Percentiles rank a stretch among this genome's conserved stretches.
These are phyloP conservation scores for Boletus rex-veris DNA, from an alignment of 768 basidiomycete species.

Conservation along the genomic window DNA sequence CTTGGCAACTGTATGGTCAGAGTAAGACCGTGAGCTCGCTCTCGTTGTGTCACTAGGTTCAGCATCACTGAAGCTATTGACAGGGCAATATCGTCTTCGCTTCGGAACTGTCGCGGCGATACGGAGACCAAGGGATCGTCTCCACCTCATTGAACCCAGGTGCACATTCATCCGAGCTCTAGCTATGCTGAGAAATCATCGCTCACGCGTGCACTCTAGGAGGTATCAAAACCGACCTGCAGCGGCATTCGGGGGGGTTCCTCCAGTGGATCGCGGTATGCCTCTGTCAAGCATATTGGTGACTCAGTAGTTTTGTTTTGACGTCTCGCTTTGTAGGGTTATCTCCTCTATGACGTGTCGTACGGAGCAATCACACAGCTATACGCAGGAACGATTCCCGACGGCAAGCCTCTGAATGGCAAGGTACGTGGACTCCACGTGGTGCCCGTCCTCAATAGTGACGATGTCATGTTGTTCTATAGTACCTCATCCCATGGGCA, in stretches of 20 bases:
- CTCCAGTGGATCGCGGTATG: conserved; percentile 14
- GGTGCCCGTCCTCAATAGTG: neutral
- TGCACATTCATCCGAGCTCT: neutral
- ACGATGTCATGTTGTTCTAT: conserved; percentile 10
- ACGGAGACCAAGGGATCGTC: conserved; percentile 45
- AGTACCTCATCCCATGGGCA: too few species aligned
- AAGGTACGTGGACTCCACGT: conserved; percentile 28
- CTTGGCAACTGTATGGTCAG: conserved; percentile 30
- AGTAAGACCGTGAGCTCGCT: conserved; percentile 42
- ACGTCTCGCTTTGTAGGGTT: too few species aligned
- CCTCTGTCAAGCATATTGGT: neutral
- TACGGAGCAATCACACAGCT: conserved; percentile 37
- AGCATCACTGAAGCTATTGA: neutral
- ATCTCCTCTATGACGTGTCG: conserved; percentile 9
- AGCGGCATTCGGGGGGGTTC: conserved; percentile 19
- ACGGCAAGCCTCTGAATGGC: conserved; percentile 37
- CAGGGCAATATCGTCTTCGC: conserved; percentile 46
- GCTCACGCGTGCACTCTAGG: conserved; percentile 21
- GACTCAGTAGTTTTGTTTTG: too few species aligned
- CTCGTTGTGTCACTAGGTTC: neutral
- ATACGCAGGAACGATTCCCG: conserved; percentile 42
- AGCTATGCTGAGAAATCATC: neutral
- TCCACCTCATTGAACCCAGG: conserved; percentile 43
- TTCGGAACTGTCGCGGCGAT: conserved; percentile 44
- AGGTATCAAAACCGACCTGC: conserved; percentile 31